A percentile compares a stretch with the other conserved stretches of the same genome.
phyloP scores from a whole-genome alignment of 148 eudicot species.

The Polygonum maritimum region DNA sequence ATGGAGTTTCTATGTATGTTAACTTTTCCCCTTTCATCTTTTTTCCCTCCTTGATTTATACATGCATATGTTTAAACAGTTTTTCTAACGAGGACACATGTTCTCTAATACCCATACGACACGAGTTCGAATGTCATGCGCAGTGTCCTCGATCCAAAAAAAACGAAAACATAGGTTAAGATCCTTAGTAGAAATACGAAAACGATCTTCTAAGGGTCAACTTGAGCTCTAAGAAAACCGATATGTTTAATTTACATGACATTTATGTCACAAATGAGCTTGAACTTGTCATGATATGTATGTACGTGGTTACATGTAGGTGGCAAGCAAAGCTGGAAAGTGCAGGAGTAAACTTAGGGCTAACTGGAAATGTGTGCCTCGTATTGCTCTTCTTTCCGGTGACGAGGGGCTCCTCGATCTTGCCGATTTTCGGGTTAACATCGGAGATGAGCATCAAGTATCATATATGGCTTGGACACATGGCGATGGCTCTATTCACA shows the following conservation, averaged over 20 bases:
- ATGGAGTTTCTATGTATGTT: conserved; percentile 43
- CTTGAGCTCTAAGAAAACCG: too few relatives aligned
- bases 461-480: conserved; percentile 79
- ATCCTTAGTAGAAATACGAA: too few relatives aligned
- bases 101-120: too few relatives aligned
- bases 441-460: conserved; percentile 78
- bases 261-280: not conserved
- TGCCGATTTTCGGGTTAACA: conserved; percentile 63
- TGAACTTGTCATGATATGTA: not conserved
- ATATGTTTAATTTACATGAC: too few relatives aligned
- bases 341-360: conserved; percentile 39
- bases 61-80: not conserved
- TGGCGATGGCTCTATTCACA: conserved; percentile 57
- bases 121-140: too few relatives aligned
- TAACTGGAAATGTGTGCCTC: conserved; percentile 58
- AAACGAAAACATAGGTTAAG: too few relatives aligned
- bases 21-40: not conserved
- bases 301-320: conserved; percentile 18
- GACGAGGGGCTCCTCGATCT: conserved; percentile 57
- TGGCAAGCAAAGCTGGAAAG: conserved; percentile 62
- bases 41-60: not conserved
- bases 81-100: too few relatives aligned
- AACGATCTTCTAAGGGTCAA: too few relatives aligned
- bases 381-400: conserved; percentile 73
- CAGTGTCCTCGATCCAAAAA: too few relatives aligned